These are phyloP conservation scores for Colletotrichum sp. DNA, from an alignment of 2,329 filamentous ascomycete species.

Conservation along the genomic window DNA sequence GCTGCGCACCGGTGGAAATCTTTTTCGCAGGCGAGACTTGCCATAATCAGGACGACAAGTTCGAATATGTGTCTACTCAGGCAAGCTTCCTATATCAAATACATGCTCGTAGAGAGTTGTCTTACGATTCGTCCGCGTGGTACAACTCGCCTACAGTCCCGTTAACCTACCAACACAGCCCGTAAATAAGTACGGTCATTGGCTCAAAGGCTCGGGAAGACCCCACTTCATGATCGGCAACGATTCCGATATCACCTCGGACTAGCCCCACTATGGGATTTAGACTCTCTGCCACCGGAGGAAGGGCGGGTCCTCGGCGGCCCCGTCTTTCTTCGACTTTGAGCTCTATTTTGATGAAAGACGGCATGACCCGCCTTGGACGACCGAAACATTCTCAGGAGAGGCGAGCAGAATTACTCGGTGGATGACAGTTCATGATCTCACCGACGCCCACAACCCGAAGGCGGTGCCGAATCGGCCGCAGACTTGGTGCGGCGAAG, in stretches of 20 bases:
- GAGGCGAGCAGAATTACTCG: neutral
- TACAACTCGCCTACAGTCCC: neutral
- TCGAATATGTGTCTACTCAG: neutral
- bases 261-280: neutral
- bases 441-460: neutral
- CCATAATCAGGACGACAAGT: neutral
- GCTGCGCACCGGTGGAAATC: neutral
- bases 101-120: neutral
- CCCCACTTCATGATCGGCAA: neutral
- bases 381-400: neutral
- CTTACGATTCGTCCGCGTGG: neutral
- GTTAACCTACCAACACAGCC: neutral
- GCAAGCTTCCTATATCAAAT: neutral
- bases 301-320: neutral
- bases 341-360: neutral
- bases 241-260: neutral
- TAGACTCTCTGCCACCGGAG: neutral
- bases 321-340: neutral
- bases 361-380: neutral
- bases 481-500: neutral
- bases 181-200: neutral
- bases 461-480: neutral
- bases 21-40: neutral
- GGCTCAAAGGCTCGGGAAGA: neutral
- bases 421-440: neutral